Evolutionary conservation across 1,139 yeast genomes (phyloP), one percentile per base, ranked within the genome.

Genomic region (Zygotorulaspora mrakii): DNA sequence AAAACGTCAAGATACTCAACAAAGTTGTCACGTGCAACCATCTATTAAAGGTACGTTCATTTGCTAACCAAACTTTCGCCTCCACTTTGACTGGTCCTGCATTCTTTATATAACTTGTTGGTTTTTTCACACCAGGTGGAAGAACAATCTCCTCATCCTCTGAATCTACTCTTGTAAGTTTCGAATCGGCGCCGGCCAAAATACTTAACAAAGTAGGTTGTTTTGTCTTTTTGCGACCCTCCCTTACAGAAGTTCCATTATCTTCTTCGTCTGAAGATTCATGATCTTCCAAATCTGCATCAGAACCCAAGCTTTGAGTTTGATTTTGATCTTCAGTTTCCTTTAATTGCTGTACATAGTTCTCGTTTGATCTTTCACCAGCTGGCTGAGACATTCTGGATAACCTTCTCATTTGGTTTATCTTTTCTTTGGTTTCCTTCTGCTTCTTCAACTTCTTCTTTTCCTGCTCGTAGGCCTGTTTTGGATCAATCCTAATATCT

Each of bases 21-120:
- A 91, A 69, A 0, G 94, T 79, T n/a, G 95, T 84, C 7, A 89
- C 91, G 55, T 84, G 91, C 50, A 91, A 72, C 98, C 98, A 91
- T 64, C 94, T 78, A 70, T 86, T 83, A 67, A 89, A 89, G 2
- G 98, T 91, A 65, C 98, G 83, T 68, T 91, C 98, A 60, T 91
- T 91, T 23, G 98, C 98, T 48, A 91, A 71, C 97, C 98, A 91
- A 26, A 91, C 98, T 63, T 91, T 91, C 23, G 97, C 94, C 68
- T 91, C 98, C 42, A 91, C 88, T 64, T 84, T 88, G 44, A 88
- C 76, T 2, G 96, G 94, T 5, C 96, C 96, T 25, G 91, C 80
- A 61, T 88, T 88, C 59, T 89, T 85, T 55, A 91, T 73, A 66
- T 84, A 77, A 35, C 73, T 68, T 9, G 75, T 78, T 37, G 98